Conservation (phyloP, 257 asterid species). For the Oldenlandia corymbosa region DNA sequence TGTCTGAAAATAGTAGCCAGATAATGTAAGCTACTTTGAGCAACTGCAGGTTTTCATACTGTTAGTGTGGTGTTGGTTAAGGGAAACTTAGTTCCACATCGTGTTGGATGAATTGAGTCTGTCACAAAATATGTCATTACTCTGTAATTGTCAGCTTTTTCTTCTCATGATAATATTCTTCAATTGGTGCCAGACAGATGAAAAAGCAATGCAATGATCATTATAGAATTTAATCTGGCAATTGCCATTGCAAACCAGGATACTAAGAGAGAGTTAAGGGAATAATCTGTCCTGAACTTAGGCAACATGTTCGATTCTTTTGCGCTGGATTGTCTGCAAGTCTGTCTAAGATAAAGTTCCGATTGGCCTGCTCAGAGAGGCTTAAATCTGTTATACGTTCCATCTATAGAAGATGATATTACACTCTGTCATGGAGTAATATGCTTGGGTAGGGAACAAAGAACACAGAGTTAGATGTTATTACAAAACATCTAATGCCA, state of each 20-base stretch:
- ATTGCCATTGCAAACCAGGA: no score
- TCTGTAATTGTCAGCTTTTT: no score
- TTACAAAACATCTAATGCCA: neutral
- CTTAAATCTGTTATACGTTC: neutral
- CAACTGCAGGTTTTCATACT: no score
- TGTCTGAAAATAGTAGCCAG: no score
- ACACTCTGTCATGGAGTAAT: neutral
- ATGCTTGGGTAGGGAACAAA: neutral
- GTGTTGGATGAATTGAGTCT: no score
- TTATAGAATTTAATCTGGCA: neutral
- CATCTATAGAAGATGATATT: neutral
- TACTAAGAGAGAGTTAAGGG: neutral
- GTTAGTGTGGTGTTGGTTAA: no score
- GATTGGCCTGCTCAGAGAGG: neutral
- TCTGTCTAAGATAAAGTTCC: conserved; percentile 2
- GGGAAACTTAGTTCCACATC: no score
- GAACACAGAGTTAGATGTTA: neutral
- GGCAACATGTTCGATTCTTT: neutral
- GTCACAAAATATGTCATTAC: no score
- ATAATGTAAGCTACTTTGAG: no score
- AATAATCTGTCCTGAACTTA: neutral
- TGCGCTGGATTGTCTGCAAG: neutral
- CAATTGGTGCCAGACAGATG: neutral
- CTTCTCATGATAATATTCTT: neutral
- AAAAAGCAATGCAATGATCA: neutral